Evolutionary conservation across 805 yeast genomes (phyloP).

Genomic region (Limtongia smithiae): DNA sequence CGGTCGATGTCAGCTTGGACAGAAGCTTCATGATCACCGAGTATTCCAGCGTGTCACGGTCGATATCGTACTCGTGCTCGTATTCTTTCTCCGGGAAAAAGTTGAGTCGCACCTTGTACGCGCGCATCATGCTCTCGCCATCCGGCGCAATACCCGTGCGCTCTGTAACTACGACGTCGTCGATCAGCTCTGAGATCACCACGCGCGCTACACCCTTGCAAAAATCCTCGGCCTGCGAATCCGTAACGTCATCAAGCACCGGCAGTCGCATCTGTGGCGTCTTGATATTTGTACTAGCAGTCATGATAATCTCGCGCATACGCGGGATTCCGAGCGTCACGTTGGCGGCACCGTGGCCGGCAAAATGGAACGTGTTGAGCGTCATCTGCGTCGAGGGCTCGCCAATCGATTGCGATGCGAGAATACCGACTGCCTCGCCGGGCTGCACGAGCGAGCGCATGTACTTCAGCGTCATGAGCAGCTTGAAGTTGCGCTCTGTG

Average conservation of each 20-base stretch:
- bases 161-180: slow-evolving; percentile 80
- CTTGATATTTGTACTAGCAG: slow-evolving; percentile 90
- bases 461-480: slow-evolving; percentile 96
- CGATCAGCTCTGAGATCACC: slow-evolving; percentile 81
- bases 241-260: slow-evolving; percentile 69
- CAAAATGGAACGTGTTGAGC: slow-evolving; percentile 92
- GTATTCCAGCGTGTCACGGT: slow-evolving; percentile 70
- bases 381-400: slow-evolving; percentile 99
- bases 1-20: slow-evolving; percentile 58
- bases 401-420: slow-evolving; percentile 97
- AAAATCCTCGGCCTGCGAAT: slow-evolving; percentile 86
- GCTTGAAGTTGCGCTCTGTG: slow-evolving; percentile 80
- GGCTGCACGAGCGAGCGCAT: slow-evolving; percentile 94
- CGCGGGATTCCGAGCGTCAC: slow-evolving; percentile 99
- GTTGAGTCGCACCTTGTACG: slow-evolving; percentile 68
- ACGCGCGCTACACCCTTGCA: slow-evolving; percentile 86
- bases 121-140: slow-evolving; percentile 51
- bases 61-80: slow-evolving; percentile 81
- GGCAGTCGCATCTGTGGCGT: slow-evolving; percentile 99
- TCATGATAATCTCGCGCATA: slow-evolving; percentile 99
- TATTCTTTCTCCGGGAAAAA: slow-evolving; percentile 78
- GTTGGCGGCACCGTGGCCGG: slow-evolving; percentile 99
- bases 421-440: slow-evolving; percentile 97
- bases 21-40: slow-evolving; percentile 66
- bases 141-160: slow-evolving; percentile 62